Base-by-base conservation (phyloP, 1,284 basidiomycete genomes). In the Ustilago cynodontis region DNA sequence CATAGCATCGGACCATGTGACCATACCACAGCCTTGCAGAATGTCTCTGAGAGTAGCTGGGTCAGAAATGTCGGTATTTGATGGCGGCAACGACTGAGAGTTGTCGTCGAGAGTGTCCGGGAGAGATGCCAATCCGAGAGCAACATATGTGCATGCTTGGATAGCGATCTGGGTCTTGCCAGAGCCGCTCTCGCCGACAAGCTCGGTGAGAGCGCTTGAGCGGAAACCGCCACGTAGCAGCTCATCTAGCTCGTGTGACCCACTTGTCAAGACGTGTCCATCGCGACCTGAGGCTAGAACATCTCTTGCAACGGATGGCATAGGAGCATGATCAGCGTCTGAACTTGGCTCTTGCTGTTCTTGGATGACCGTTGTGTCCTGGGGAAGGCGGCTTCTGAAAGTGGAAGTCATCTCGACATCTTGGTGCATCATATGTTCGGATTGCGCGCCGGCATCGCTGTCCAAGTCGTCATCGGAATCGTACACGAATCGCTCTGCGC, bases 151-250 rank as follows among this genome's bases (percentile, higher is more conserved):
- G 26, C 78, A 75, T 10, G 71, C 45, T 53, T 80, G 77, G 5
- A 84, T 41, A 3, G 68, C 68, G 20, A 80, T 55, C 64, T 82
- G 82, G 7, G 82, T 82, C 55, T 84, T 84, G 18, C 82, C 82
- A 8, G 79, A 72, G 2, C 77, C 68, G 39, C 79, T 83, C 29
- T 83, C 79, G 16, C 82, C 82, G 6, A 80, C 73, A 20, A 83
- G n/a, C 37, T 83, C 82, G 18, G 80, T 78, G 13, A 83, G 57
- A 1, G 57, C 57, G 8, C 71, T 67, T 1, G 64, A 47, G 1
- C 69, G 62, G 11, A 80, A 60, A 1, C 80, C 80, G 8, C 82
- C 82, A 1, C 57, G 50, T 1, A 83, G 65, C 26, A 78, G 55
- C 1, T 49, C 51, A n/a, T 83, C 82, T 1, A 83, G 66, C 31